phyloP scores from a whole-genome alignment of 1,284 basidiomycete species.

The Coniophora puteana region DNA sequence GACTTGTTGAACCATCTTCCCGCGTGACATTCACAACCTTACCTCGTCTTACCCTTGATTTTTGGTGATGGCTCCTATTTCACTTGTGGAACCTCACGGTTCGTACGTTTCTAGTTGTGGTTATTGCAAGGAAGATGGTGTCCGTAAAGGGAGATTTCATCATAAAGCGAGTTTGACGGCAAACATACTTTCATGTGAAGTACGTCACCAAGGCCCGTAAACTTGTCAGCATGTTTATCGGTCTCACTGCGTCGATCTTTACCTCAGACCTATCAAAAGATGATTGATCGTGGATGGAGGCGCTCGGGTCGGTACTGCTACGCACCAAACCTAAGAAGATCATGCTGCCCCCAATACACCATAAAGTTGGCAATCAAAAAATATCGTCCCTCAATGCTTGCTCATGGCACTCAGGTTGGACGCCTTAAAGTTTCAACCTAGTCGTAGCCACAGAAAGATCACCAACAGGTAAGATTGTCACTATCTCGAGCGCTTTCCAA shows the following conservation, averaged over 20 bases:
- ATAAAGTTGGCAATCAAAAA: constrained; percentile 54
- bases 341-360: constrained; percentile 93
- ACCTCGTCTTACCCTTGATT: background rate
- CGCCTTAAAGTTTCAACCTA: constrained; percentile 64
- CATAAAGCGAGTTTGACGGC: constrained; percentile 33
- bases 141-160: no score
- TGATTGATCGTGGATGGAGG: constrained; percentile 91
- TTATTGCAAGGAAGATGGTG: constrained; percentile 41
- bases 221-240: no score
- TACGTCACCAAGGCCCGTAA: constrained; percentile 25
- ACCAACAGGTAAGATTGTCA: constrained; percentile 50
- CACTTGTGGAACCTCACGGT: constrained; percentile 27
- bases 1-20: background rate
- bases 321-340: constrained; percentile 76
- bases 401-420: constrained; percentile 55
- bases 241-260: no score
- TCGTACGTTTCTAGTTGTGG: constrained; percentile 32
- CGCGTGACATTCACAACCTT: background rate
- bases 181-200: constrained; percentile 45
- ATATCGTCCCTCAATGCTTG: constrained; percentile 5
- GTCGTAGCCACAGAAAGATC: constrained; percentile 78
- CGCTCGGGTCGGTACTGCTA: constrained; percentile 81
- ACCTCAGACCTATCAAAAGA: constrained; percentile 63
- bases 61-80: constrained; percentile 20
- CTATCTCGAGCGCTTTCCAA: background rate